Percentiles rank a stretch among this genome's conserved stretches.
phyloP scores from a whole-genome alignment of 208 protist species.

The Crithidia brevicula region DNA sequence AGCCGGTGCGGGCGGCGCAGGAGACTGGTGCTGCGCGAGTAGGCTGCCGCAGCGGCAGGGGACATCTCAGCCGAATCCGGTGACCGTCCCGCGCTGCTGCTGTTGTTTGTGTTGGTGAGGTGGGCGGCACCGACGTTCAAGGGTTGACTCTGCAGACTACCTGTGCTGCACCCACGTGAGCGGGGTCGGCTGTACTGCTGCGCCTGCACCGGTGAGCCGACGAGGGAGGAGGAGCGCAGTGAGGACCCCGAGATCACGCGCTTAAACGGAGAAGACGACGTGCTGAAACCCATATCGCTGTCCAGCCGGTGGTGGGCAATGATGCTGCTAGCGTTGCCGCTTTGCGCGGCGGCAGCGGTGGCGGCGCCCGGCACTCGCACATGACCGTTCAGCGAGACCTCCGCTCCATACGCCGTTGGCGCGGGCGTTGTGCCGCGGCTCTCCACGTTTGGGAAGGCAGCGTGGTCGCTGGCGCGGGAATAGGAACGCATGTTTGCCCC shows the following conservation, averaged over 20 bases:
- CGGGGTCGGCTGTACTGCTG: conserved; percentile 9
- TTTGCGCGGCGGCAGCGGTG: no score
- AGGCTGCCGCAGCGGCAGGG: conserved; percentile 23
- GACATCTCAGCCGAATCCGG: conserved; percentile 36
- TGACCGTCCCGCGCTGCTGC: conserved; percentile 15
- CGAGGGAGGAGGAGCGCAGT: conserved; percentile 18
- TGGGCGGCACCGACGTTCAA: neutral
- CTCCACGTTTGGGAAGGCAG: neutral
- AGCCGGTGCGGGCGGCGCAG: conserved; percentile 40
- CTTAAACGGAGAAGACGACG: conserved; percentile 13
- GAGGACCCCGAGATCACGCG: conserved; percentile 24
- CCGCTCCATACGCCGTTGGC: neutral
- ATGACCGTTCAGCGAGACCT: neutral
- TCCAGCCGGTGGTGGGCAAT: conserved; percentile 17
- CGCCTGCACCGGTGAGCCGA: conserved; percentile 23
- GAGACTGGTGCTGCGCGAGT: conserved; percentile 43
- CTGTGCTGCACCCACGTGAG: conserved; percentile 15
- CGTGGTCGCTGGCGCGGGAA: conserved; percentile 9
- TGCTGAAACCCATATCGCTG: conserved; percentile 16
- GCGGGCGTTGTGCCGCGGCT: conserved; percentile 3
- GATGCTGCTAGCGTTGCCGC: conserved; percentile 15
- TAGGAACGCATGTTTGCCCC: conserved; percentile 7
- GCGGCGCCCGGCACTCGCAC: neutral
- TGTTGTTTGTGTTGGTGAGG: conserved; percentile 9
- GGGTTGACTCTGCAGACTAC: conserved; percentile 18